phyloP scores from a whole-genome alignment of 345 rosid species.

The Lagerstroemia speciosa region DNA sequence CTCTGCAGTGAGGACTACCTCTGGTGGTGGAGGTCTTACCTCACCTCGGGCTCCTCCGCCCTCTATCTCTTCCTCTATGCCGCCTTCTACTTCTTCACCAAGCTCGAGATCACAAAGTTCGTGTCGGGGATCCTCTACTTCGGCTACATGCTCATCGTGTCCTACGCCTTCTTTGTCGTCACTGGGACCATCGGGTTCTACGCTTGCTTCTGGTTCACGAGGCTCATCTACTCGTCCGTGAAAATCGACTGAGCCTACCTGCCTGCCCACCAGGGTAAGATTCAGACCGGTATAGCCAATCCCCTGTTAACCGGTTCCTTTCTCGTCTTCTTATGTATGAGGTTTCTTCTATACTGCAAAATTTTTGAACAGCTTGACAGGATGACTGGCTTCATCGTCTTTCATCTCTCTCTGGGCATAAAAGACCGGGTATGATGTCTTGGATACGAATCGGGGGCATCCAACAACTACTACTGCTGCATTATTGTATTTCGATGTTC shows the following conservation, averaged over 20 bases:
- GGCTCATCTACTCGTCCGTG: neutral
- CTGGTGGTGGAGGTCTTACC: conserved; percentile 37
- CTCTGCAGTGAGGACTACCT: conserved; percentile 32
- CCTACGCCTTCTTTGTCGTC: conserved; percentile 29
- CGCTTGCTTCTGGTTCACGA: neutral
- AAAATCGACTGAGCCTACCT: neutral
- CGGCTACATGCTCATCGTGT: conserved; percentile 29
- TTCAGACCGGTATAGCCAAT: too few relatives aligned
- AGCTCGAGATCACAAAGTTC: conserved; percentile 29
- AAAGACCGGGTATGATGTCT: too few relatives aligned
- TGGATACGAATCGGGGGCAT: too few relatives aligned
- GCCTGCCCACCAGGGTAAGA: too few relatives aligned
- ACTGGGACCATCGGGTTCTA: conserved; percentile 15
- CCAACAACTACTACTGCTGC: too few relatives aligned
- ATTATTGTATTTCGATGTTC: too few relatives aligned
- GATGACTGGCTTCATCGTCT: too few relatives aligned
- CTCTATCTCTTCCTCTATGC: conserved; percentile 30
- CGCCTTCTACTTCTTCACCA: conserved; percentile 35
- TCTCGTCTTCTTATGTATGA: too few relatives aligned
- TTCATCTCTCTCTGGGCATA: too few relatives aligned
- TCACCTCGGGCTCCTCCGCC: conserved; percentile 31
- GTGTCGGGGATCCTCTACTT: conserved; percentile 29
- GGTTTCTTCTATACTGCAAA: too few relatives aligned
- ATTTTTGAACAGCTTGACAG: too few relatives aligned
- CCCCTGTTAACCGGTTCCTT: too few relatives aligned